Evolutionary conservation across 2,329 filamentous ascomycete species (phyloP).

Genomic region (Fusarium sublunatum): DNA sequence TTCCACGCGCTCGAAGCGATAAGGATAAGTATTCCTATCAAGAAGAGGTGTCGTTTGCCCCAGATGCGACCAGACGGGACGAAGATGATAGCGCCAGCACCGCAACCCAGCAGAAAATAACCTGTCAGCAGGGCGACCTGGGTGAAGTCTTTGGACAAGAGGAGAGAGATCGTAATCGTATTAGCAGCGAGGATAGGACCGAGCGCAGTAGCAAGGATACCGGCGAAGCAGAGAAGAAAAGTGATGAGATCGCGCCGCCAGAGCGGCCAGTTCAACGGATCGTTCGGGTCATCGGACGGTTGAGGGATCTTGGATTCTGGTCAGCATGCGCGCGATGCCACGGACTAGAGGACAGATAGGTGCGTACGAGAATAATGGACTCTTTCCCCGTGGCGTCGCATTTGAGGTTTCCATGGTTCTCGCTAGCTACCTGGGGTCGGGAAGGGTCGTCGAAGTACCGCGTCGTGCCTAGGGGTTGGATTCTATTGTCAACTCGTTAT

Average conservation of each 20-base stretch:
- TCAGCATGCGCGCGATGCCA: constrained; percentile 19
- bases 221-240: constrained; percentile 79
- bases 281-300: constrained; percentile 89
- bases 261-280: constrained; percentile 86
- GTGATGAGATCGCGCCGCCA: constrained; percentile 88
- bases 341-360: background rate
- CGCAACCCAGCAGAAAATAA: constrained; percentile 86
- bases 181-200: constrained; percentile 90
- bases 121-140: constrained; percentile 84
- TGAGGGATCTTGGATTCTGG: constrained; percentile 69
- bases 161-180: constrained; percentile 78
- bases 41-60: constrained; percentile 90
- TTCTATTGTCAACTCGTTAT: constrained; percentile 26
- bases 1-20: constrained; percentile 83
- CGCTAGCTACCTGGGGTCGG: constrained; percentile 57
- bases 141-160: constrained; percentile 75
- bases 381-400: constrained; percentile 74
- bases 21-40: constrained; percentile 80
- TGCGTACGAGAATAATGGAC: constrained; percentile 78
- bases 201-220: constrained; percentile 85
- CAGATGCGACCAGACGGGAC: constrained; percentile 89
- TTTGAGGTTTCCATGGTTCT: constrained; percentile 68
- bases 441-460: constrained; percentile 72
- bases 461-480: constrained; percentile 63
- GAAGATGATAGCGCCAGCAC: constrained; percentile 83